phyloP scores from a whole-genome alignment of 129 eudicot species.

The Mikania micrantha region DNA sequence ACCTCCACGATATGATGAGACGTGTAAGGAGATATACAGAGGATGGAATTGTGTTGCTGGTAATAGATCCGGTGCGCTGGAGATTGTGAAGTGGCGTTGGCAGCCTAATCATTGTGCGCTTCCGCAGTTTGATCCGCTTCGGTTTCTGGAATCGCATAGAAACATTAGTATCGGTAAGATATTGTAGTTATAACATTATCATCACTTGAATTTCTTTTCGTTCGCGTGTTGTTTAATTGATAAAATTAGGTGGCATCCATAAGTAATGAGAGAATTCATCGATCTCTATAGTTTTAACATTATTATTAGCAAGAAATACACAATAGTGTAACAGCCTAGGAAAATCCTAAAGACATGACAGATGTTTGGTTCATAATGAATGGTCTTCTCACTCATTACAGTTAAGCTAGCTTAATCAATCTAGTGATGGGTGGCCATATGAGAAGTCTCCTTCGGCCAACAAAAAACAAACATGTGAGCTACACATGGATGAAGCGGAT shows the following conservation, averaged over 20 bases:
- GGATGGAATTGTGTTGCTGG: constrained; percentile 87
- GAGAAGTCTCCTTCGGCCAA: no score
- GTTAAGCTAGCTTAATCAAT: no score
- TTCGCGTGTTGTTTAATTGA: background rate
- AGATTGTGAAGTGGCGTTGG: constrained; percentile 82
- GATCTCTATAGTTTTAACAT: background rate
- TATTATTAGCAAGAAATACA: background rate
- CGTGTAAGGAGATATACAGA: constrained; percentile 91
- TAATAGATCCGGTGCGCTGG: constrained; percentile 65
- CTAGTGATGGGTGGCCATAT: no score
- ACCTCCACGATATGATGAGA: constrained; percentile 54
- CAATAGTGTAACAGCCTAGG: no score
- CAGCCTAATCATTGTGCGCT: constrained; percentile 72
- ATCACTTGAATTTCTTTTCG: background rate
- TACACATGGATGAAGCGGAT: no score
- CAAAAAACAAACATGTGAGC: no score
- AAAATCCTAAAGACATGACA: no score
- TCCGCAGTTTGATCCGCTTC: constrained; percentile 59
- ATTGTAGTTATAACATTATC: background rate
- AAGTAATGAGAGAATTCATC: background rate
- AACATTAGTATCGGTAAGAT: constrained; percentile 65
- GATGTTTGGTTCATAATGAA: no score
- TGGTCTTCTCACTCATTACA: no score
- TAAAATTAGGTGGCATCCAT: constrained; percentile 5
- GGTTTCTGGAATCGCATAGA: constrained; percentile 44